These are phyloP conservation scores for Mucor velutinosus DNA, from an alignment of 371 early-diverging fungal genomes.

Conservation along the genomic window DNA sequence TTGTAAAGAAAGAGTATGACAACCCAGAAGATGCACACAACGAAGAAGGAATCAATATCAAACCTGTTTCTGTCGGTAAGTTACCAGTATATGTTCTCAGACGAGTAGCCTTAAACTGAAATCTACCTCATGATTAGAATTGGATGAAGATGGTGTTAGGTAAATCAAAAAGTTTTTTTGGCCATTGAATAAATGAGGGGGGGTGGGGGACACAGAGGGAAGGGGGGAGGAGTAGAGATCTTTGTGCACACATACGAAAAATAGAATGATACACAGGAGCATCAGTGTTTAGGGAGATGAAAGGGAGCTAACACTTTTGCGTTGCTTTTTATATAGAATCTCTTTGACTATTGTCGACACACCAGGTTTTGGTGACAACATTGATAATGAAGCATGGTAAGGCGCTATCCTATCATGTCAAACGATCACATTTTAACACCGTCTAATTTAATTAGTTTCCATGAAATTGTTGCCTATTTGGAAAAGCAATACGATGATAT, in stretches of 20 bases:
- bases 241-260: not conserved
- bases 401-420: not conserved
- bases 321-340: constrained; percentile 36
- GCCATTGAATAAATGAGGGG: not conserved
- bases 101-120: not conserved
- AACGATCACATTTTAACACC: not conserved
- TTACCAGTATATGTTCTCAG: not conserved
- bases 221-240: not conserved
- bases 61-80: constrained; percentile 75
- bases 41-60: constrained; percentile 92
- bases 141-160: constrained; percentile 93
- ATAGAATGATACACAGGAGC: not conserved
- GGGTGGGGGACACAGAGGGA: not conserved
- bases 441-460: constrained; percentile 49
- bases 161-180: constrained; percentile 19
- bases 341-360: constrained; percentile 93
- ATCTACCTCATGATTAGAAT: constrained; percentile 56
- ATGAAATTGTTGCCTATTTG: constrained; percentile 91
- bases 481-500: constrained; percentile 96
- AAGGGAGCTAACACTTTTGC: not conserved
- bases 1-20: constrained; percentile 73
- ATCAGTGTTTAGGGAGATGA: constrained; percentile 1
- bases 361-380: constrained; percentile 96
- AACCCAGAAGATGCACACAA: constrained; percentile 86
- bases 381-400: constrained; percentile 81